Conservation (phyloP, 805 yeast species). For the Pichia deserticola region DNA sequence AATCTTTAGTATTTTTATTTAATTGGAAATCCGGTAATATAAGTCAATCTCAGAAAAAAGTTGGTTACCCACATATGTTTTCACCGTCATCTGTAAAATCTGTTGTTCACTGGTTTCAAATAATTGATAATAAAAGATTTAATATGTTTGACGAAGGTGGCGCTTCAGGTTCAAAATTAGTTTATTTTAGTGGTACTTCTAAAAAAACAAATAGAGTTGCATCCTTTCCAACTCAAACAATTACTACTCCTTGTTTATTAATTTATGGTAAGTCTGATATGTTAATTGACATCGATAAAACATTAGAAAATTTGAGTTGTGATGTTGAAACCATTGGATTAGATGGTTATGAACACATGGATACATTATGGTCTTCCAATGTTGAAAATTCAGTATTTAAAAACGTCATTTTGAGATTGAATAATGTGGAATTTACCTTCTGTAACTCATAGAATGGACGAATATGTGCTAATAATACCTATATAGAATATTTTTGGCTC, state of each 20-base stretch:
- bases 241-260: slow-evolving; percentile 68
- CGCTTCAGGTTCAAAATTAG: slow-evolving; percentile 25
- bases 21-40: slow-evolving; percentile 43
- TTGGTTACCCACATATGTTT: slow-evolving; percentile 46
- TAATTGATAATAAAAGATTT: slow-evolving; percentile 38
- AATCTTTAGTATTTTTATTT: slow-evolving; percentile 38
- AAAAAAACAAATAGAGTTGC: slow-evolving; percentile 39
- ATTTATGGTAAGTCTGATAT: slow-evolving; percentile 79
- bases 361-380: slow-evolving; percentile 79
- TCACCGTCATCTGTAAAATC: slow-evolving; percentile 50
- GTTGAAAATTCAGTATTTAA: slow-evolving; percentile 41
- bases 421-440: too few species aligned
- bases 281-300: slow-evolving; percentile 75
- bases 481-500: too few species aligned
- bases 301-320: slow-evolving; percentile 61
- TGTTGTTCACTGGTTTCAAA: slow-evolving; percentile 43
- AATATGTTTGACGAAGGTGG: slow-evolving; percentile 47
- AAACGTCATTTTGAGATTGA: background rate
- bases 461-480: too few species aligned
- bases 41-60: slow-evolving; percentile 35
- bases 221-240: slow-evolving; percentile 57
- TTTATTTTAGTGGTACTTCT: slow-evolving; percentile 20
- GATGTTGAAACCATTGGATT: slow-evolving; percentile 37
- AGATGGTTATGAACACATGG: slow-evolving; percentile 77
- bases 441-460: too few species aligned